Base-by-base conservation (phyloP, 148 eudicot genomes). In the Tetragonia tetragonoides region DNA sequence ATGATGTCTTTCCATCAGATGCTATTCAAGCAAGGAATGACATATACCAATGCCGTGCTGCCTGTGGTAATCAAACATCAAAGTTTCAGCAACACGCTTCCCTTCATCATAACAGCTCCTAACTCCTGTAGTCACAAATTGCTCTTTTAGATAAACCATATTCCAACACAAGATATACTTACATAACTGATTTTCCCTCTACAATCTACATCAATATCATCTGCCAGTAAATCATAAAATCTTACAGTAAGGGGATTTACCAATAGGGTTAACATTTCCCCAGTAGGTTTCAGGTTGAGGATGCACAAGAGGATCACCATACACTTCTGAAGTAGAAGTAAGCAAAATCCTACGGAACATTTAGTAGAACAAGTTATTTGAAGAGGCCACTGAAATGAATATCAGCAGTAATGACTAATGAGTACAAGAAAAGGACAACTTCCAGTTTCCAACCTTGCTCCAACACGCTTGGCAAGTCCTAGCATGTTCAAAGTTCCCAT, bases 211-310 rank as follows among this genome's bases (percentile, higher is more conserved):
- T 3, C 57, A 16, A 64, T 49, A 47, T 49, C 20, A 70, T 20
- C 2, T 39, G 38, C 71, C 39, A 4, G 21, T 34, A 18, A 7
- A 41, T 54, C n/a, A 28, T 20, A 17, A 75, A 49, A 21, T 10
- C 34, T 37, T 40, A 24, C 53, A 46, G 37, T 2, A 37, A 34
- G 41, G 49, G 61, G 44, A 77, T 57, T 73, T 85, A 93, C 99
- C 99, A 73, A 95, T 95, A 75, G 99, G 99, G 85, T 96, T 96
- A 68, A 96, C 99, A 86, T 96, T 96, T 63, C 99, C 99, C 99
- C 99, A 96, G 77, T 96, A 96, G 77, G 87, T 86, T 86, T 96
- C 99, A 37, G 91, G 90, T 68, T 95, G 92, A 60, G 93, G 97
- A 79, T 93, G 92, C 72, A 84, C 85, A 79, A 93, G 97, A 51